These are phyloP conservation scores for Globisporangium iwayamae DNA, from an alignment of 352 stramenopile species.

Conservation along the genomic window DNA sequence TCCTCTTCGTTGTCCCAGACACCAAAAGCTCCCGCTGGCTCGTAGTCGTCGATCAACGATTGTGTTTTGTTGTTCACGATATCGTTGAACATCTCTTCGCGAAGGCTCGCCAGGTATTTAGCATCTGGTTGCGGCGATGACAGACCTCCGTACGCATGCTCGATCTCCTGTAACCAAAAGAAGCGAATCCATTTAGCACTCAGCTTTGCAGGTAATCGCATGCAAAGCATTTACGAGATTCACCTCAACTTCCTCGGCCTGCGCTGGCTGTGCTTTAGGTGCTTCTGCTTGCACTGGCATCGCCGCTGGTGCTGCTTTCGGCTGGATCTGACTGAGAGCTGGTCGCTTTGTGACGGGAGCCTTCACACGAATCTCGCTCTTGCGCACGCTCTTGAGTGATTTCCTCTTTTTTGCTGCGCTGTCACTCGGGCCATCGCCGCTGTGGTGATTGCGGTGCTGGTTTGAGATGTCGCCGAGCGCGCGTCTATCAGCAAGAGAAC, in stretches of 20 bases:
- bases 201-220: not conserved
- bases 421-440: conserved; percentile 2
- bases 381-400: conserved; percentile 13
- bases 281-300: conserved; percentile 15
- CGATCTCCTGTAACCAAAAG: conserved; percentile 47
- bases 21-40: conserved; percentile 20
- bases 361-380: conserved; percentile 22
- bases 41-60: conserved; percentile 48
- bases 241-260: conserved; percentile 41
- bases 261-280: conserved; percentile 12
- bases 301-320: not conserved
- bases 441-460: conserved; percentile 42
- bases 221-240: not conserved
- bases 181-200: not conserved
- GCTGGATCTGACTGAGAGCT: not conserved
- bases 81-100: conserved; percentile 50
- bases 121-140: conserved; percentile 28
- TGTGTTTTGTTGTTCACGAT: conserved; percentile 40
- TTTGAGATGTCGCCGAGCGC: conserved; percentile 78
- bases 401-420: conserved; percentile 24
- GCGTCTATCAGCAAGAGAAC: conserved; percentile 29
- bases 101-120: conserved; percentile 40
- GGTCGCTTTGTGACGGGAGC: conserved; percentile 22
- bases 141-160: conserved; percentile 68
- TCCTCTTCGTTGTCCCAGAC: conserved; percentile 38